Conservation (phyloP, 1,139 yeast species). For the Candida freyschussii region DNA sequence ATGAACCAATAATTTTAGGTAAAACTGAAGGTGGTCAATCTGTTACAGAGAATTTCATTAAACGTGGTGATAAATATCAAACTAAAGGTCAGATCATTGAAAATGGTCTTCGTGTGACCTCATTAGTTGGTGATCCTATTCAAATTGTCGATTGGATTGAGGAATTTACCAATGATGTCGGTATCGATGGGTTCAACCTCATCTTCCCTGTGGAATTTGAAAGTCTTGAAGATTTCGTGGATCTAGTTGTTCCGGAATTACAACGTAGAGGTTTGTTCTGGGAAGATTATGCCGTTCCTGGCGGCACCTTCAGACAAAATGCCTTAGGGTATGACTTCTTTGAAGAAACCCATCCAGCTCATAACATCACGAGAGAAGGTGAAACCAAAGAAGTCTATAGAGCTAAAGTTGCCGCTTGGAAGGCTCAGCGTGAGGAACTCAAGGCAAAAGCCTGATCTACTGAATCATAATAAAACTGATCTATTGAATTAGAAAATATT, state of each 20-base stretch:
- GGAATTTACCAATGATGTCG: conserved; percentile 30
- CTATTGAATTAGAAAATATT: too few species aligned
- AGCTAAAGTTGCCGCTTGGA: conserved; percentile 5
- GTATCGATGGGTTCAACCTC: conserved; percentile 35
- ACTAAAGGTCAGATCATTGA: conserved; percentile 27
- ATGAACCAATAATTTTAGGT: conserved; percentile 30
- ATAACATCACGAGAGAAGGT: conserved; percentile 13
- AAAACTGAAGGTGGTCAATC: conserved; percentile 30
- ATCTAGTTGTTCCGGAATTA: conserved; percentile 31
- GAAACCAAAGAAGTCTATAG: conserved; percentile 12
- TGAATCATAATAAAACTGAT: too few species aligned
- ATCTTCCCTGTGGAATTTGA: conserved; percentile 27
- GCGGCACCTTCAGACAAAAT: conserved; percentile 21
- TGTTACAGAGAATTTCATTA: conserved; percentile 19
- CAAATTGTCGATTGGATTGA: conserved; percentile 31
- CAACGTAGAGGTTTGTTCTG: conserved; percentile 30
- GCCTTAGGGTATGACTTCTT: conserved; percentile 9
- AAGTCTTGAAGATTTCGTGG: conserved; percentile 31
- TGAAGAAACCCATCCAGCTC: conserved; percentile 15
- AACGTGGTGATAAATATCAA: conserved; percentile 24
- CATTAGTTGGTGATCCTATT: conserved; percentile 23
- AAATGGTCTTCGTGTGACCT: conserved; percentile 31
- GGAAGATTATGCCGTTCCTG: conserved; percentile 30
- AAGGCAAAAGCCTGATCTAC: too few species aligned
- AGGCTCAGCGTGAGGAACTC: conserved; percentile 2